phyloP scores from a whole-genome alignment of 768 basidiomycete species.

The Cystobasidium ongulense region DNA sequence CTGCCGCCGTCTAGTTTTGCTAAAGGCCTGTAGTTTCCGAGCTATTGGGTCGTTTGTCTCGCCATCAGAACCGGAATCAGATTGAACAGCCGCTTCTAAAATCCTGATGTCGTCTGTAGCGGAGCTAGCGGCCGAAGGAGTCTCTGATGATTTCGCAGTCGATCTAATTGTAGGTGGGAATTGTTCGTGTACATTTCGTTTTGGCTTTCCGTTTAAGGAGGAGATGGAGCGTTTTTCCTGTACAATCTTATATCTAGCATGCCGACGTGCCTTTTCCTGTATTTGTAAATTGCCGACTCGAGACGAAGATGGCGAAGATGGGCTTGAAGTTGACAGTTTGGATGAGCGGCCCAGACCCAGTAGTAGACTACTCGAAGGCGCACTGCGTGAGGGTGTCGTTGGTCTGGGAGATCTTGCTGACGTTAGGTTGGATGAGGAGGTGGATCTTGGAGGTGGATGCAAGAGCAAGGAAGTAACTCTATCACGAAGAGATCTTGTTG shows the following conservation, averaged over 20 bases:
- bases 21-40: slow-evolving; percentile 43
- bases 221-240: slow-evolving; percentile 18
- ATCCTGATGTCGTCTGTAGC: slow-evolving; percentile 46
- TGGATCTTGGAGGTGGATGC: neutral
- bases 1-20: neutral
- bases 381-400: neutral
- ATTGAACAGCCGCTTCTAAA: neutral
- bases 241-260: slow-evolving; percentile 8
- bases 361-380: neutral
- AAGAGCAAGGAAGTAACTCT: slow-evolving; percentile 20
- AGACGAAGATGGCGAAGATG: neutral
- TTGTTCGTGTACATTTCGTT: neutral
- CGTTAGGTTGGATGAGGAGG: neutral
- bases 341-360: neutral
- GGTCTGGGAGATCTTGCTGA: neutral
- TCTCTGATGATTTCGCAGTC: neutral
- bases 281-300: neutral
- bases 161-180: neutral
- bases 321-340: neutral
- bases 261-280: slow-evolving; percentile 3
- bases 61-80: slow-evolving; percentile 56
- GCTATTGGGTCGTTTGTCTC: slow-evolving; percentile 63
- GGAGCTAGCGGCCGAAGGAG: slow-evolving; percentile 63
- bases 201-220: neutral
- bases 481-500: neutral